These are phyloP conservation scores for Pythium monospermum DNA, from an alignment of 352 stramenopile genomes.

Conservation along the genomic window DNA sequence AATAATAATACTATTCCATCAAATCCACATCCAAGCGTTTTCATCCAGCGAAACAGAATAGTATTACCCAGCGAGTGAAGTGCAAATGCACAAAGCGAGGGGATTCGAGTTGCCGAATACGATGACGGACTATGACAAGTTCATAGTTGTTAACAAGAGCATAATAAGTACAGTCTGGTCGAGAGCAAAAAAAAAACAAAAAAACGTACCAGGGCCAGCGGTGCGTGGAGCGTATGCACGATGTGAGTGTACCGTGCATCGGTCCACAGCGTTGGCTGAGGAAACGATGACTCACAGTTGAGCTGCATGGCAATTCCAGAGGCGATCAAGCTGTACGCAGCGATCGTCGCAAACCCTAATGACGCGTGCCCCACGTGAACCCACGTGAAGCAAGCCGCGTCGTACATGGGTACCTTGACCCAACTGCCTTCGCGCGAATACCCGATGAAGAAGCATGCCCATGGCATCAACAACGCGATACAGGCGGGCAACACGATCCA, in stretches of 20 bases:
- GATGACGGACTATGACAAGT: slow-evolving; percentile 10
- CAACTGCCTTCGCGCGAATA: slow-evolving; percentile 21
- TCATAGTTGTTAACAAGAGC: background rate
- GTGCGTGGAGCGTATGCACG: slow-evolving; percentile 31
- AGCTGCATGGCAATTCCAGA: slow-evolving; percentile 44
- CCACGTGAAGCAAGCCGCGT: slow-evolving; percentile 34
- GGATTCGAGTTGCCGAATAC: slow-evolving; percentile 23
- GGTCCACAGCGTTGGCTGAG: slow-evolving; percentile 52
- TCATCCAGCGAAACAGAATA: background rate
- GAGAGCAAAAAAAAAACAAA: background rate
- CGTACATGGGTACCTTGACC: slow-evolving; percentile 21
- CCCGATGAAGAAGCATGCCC: slow-evolving; percentile 51
- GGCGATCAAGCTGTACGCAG: slow-evolving; percentile 29
- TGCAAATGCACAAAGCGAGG: slow-evolving; percentile 10
- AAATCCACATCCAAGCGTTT: background rate
- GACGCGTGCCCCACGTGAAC: slow-evolving; percentile 25
- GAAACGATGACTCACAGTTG: slow-evolving; percentile 49
- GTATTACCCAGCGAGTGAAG: slow-evolving; percentile 7
- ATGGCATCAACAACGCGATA: slow-evolving; percentile 46
- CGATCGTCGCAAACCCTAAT: slow-evolving; percentile 21
- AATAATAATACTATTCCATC: background rate
- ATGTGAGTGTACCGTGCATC: slow-evolving; percentile 42
- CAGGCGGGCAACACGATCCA: slow-evolving; percentile 43
- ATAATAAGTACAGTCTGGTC: background rate
- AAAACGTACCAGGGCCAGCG: slow-evolving; percentile 40